A percentile compares a stretch with the other conserved stretches of the same genome.
These are phyloP conservation scores for Hydrangea macrophylla DNA, from an alignment of 148 eudicot genomes.

Conservation along the genomic window DNA sequence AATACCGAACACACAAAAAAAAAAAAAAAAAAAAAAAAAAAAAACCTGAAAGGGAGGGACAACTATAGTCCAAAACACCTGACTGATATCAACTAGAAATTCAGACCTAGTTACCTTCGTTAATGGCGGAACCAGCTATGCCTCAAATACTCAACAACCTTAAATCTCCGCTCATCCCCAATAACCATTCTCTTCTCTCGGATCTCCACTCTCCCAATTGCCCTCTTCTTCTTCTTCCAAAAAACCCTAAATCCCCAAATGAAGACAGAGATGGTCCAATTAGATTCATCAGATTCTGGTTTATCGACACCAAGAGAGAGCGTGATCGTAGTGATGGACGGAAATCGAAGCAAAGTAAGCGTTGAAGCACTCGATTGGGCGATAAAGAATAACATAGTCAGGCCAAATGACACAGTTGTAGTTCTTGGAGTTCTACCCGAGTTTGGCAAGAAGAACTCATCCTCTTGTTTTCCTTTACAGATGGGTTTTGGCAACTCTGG, in stretches of 20 bases:
- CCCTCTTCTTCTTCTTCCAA: background rate
- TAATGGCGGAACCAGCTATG: background rate
- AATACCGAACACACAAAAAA: too few relatives aligned
- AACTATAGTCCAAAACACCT: too few relatives aligned
- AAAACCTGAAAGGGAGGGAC: too few relatives aligned
- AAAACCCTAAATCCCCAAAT: too few relatives aligned
- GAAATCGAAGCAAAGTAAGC: constrained; percentile 13
- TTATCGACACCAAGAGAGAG: constrained; percentile 9
- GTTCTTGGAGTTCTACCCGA: constrained; percentile 20
- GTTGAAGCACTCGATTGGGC: constrained; percentile 19
- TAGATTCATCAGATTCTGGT: background rate
- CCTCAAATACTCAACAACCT: background rate
- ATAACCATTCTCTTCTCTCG: background rate
- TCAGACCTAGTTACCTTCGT: background rate
- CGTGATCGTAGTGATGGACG: constrained; percentile 20
- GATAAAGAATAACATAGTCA: constrained; percentile 16
- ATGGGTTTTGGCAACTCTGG: constrained; percentile 4
- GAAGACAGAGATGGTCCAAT: background rate
- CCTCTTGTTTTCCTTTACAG: constrained; percentile 18
- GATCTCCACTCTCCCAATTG: background rate
- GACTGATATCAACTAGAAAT: too few relatives aligned
- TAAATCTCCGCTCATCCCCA: background rate
- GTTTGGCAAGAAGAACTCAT: constrained; percentile 4
- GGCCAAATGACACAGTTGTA: constrained; percentile 9
- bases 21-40: too few relatives aligned